Base-by-base conservation (phyloP, 768 basidiomycete species). In the Mycena vitilis region DNA sequence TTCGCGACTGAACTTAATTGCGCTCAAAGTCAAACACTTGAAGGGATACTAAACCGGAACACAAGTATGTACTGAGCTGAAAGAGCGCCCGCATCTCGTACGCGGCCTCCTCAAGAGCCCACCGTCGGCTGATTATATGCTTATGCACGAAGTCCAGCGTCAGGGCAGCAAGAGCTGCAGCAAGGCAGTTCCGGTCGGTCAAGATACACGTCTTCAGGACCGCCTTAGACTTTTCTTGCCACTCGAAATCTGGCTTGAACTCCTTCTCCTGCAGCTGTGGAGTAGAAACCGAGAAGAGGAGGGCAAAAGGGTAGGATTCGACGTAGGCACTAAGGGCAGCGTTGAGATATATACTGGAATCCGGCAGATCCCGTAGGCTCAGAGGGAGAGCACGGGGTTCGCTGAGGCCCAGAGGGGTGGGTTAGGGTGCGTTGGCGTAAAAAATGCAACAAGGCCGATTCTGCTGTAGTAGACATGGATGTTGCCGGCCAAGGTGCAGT, bases 21-120 rank as follows among this genome's bases (percentile, higher is more conserved):
- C 30, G 16, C 48, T 22, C 49, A 51, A 61, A 51, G 48, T 61
- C 22, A 61, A 49, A 51, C 60, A 61, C 44, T 45, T 18, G 25
- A 40, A 61, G 15, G 25, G 30, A 30, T 30, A 30, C 3, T 30
- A 5, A 30, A 30, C 30, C 30, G 5, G 30, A 30, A 30, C 30
- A 5, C 30, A 36, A 51, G 49, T 49, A 51, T 61, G 60, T 22
- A n/a, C 40, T 40, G 30, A 30, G 30, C 15, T 40, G 40, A 23
- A 61, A 61, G 60, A 61, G 52, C 59, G 59, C 59, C 2, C 34
- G 47, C 59, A 60, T 60, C 59, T 60, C 59, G 34, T 45, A 60
- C 45, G 59, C 59, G 16, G 49, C 20, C 59, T 60, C 59, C 34
- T 60, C 47, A 4, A 60, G 25, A 7, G 34, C 49, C 59, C 59